Conservation (phyloP, 306 rosid species). For the Lathyrus tuberosus region DNA sequence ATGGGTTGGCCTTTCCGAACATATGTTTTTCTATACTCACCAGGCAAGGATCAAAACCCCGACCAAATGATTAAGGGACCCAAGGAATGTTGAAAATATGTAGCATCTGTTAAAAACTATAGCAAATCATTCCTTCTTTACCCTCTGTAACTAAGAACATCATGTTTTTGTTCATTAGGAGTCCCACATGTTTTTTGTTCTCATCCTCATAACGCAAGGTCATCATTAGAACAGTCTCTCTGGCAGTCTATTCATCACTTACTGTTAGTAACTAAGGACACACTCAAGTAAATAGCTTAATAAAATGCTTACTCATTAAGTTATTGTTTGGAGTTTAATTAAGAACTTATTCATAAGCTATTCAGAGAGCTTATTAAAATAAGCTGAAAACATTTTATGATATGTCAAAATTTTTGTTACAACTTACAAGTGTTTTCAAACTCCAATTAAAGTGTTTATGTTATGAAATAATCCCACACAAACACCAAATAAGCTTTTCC, state of each 20-base stretch:
- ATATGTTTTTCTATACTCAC: not conserved
- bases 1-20: not conserved
- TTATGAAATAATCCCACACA: not conserved
- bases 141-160: constrained; percentile 9
- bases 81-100: constrained; percentile 18
- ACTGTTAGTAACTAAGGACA: constrained; percentile 7
- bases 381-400: not conserved
- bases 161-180: constrained; percentile 26
- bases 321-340: not conserved
- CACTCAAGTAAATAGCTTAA: not conserved
- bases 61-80: not conserved
- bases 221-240: constrained; percentile 21
- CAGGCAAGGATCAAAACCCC: not conserved
- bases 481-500: not conserved
- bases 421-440: not conserved
- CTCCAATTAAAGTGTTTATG: not conserved
- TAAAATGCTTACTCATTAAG: not conserved
- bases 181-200: constrained; percentile 22
- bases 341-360: not conserved
- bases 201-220: constrained; percentile 7
- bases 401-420: not conserved
- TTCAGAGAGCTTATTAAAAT: not conserved
- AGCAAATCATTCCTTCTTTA: constrained; percentile 21
- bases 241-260: constrained; percentile 16
- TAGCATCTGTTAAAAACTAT: constrained; percentile 24